A percentile compares a stretch with the other conserved stretches of the same genome.
Evolutionary conservation across 225 moss, liverwort and hornwort species (phyloP).

Genomic region (Straminergon stramineum): DNA sequence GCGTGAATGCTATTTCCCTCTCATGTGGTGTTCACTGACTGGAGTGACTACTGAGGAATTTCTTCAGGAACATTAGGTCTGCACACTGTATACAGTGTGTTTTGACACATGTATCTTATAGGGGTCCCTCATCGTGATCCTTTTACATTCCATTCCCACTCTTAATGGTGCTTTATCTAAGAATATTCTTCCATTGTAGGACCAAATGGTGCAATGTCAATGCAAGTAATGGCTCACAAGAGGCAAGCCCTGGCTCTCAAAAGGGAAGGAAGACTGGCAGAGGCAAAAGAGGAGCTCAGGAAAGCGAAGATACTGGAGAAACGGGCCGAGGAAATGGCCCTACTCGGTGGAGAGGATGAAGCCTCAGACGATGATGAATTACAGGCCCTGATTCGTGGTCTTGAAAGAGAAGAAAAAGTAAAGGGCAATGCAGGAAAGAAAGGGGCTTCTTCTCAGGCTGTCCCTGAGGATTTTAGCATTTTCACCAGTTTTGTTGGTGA

Average conservation of each 20-base stretch:
- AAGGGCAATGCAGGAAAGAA: constrained; percentile 16
- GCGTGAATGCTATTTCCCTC: not conserved
- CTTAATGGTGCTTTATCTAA: not conserved
- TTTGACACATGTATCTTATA: not conserved
- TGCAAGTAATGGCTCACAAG: constrained; percentile 72
- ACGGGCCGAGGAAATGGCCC: constrained; percentile 70
- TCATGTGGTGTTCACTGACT: not conserved
- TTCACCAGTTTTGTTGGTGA: constrained; percentile 42
- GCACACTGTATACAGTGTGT: not conserved
- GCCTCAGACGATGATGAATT: constrained; percentile 79
- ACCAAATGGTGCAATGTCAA: constrained; percentile 40
- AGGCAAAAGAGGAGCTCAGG: constrained; percentile 93
- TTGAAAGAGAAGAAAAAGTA: constrained; percentile 75
- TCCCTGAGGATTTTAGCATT: constrained; percentile 31
- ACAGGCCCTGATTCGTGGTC: constrained; percentile 64
- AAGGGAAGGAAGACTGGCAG: constrained; percentile 78
- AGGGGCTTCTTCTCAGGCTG: constrained; percentile 5
- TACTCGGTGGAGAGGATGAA: constrained; percentile 62
- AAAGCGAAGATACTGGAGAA: constrained; percentile 93
- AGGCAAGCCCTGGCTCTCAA: constrained; percentile 80
- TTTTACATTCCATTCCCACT: not conserved
- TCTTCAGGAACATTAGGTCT: not conserved
- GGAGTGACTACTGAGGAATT: not conserved
- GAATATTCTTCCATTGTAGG: constrained; percentile 6
- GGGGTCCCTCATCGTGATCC: not conserved